Base-by-base conservation (phyloP, 352 stramenopile species). In the Pythium sukuiense region DNA sequence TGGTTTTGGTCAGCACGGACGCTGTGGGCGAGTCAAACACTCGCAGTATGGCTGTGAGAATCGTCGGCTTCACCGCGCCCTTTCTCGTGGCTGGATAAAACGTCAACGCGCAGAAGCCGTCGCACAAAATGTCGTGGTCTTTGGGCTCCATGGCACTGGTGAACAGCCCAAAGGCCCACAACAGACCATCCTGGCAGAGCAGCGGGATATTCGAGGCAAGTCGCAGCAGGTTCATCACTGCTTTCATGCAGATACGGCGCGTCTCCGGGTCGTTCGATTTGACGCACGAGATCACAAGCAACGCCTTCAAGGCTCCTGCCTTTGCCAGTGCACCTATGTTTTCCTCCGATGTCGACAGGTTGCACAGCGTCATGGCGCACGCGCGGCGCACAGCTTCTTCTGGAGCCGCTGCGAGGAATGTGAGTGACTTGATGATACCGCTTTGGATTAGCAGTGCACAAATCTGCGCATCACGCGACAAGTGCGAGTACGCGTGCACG, bases 341-440 rank as follows among this genome's bases (percentile, higher is more conserved):
- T 26, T 87, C 83, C 46, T 95, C 87, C 33, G 81, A 79, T 0
- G 97, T 75, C 16, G 95, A 94, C 61, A 99, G 78, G 64, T 99
- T 98, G 68, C 89, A 97, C 3, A 99, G 72, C 11, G 93, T 96
- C 55, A 96, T 92, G 26, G 92, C 93, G 59, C 84, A 92, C 11
- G 79, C 76, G 48, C 84, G 84, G 14, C 84, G 84, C 24, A 92
- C 81, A 1, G 74, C 77, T 55, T 89, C 84, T 59, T 92, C 84
- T 0, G 84, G 84, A n/a, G 84, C 84, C 0, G 81, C 82, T 6
- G 84, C 79, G 1, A 92, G 61, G 35, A 85, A 73, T 30, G 79
- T 83, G 20, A 92, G 76, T n/a, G 84, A 81, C 62, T 92, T 88
- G 61, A 90, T 77, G 43, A 92, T 84, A 0, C 84, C 81, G 32